phyloP scores from a whole-genome alignment of 2,329 filamentous ascomycete genomes.

The Talaromyces sp. region DNA sequence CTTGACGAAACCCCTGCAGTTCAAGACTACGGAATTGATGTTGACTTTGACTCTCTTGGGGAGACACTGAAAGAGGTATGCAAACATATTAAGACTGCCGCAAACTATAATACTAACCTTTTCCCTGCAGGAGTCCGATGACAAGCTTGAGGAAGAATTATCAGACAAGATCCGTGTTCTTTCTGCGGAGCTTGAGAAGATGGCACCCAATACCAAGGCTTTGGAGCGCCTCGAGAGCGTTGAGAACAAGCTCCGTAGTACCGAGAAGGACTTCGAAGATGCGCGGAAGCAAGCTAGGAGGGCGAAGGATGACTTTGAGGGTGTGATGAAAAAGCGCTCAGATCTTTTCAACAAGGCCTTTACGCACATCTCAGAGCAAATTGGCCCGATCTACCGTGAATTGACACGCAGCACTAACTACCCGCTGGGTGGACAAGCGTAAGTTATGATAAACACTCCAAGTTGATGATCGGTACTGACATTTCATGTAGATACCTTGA shows the following conservation, averaged over 20 bases:
- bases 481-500: slow-evolving; percentile 68
- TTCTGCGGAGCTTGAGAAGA: slow-evolving; percentile 81
- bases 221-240: slow-evolving; percentile 88
- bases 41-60: slow-evolving; percentile 80
- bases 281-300: slow-evolving; percentile 73
- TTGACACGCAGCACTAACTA: slow-evolving; percentile 89
- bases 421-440: slow-evolving; percentile 80
- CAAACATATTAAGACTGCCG: slow-evolving; percentile 30
- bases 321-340: slow-evolving; percentile 77
- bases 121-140: slow-evolving; percentile 62
- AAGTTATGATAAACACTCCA: slow-evolving; percentile 24
- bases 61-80: slow-evolving; percentile 77
- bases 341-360: slow-evolving; percentile 96
- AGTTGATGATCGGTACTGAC: slow-evolving; percentile 5
- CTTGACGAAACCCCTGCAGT: slow-evolving; percentile 64
- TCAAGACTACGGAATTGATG: slow-evolving; percentile 87
- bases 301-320: slow-evolving; percentile 81
- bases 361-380: slow-evolving; percentile 91
- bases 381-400: slow-evolving; percentile 91
- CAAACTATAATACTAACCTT: slow-evolving; percentile 11
- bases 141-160: slow-evolving; percentile 72
- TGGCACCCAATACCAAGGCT: slow-evolving; percentile 95
- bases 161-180: slow-evolving; percentile 76
- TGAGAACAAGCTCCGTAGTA: slow-evolving; percentile 77
- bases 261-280: slow-evolving; percentile 86